These are phyloP conservation scores for Cystobasidium sp. DNA, from an alignment of 1,284 basidiomycete species.

Conservation along the genomic window DNA sequence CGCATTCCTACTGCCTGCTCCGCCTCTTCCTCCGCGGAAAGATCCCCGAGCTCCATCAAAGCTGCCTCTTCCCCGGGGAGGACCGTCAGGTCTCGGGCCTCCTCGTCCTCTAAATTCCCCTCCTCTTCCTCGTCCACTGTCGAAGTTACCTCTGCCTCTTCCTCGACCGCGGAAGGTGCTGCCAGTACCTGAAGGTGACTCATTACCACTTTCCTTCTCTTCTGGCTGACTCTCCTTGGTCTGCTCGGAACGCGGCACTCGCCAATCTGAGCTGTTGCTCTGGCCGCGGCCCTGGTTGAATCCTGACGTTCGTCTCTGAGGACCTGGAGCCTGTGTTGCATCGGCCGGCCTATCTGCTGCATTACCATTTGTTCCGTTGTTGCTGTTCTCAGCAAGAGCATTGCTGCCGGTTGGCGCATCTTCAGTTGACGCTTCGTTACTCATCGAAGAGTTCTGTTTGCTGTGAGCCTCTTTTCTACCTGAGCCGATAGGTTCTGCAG, in stretches of 20 bases:
- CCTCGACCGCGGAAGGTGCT: not conserved
- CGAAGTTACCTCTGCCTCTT: not conserved
- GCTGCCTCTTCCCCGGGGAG: not conserved
- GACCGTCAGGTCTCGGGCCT: not conserved
- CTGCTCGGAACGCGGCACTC: not conserved
- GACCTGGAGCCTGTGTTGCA: not conserved
- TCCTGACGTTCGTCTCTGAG: not conserved
- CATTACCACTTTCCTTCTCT: constrained; percentile 1
- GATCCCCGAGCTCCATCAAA: not conserved
- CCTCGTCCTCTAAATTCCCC: not conserved
- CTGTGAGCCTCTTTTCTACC: constrained; percentile 5
- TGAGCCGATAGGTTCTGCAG: not conserved
- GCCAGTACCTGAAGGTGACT: constrained; percentile 1
- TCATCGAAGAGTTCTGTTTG: not conserved
- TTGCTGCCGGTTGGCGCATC: not conserved
- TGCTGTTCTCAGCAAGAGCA: not conserved
- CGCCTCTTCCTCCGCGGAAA: constrained; percentile 1
- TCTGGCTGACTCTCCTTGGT: not conserved
- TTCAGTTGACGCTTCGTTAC: not conserved
- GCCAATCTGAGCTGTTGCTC: constrained; percentile 1
- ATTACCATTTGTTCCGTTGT: not conserved
- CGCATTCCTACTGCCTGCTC: not conserved
- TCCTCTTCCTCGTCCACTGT: constrained; percentile 4
- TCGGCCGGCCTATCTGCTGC: not conserved
- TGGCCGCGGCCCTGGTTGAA: constrained; percentile 6